Conservation (phyloP, 176 grass and related monocot genomes). For the Ananas comosus region DNA sequence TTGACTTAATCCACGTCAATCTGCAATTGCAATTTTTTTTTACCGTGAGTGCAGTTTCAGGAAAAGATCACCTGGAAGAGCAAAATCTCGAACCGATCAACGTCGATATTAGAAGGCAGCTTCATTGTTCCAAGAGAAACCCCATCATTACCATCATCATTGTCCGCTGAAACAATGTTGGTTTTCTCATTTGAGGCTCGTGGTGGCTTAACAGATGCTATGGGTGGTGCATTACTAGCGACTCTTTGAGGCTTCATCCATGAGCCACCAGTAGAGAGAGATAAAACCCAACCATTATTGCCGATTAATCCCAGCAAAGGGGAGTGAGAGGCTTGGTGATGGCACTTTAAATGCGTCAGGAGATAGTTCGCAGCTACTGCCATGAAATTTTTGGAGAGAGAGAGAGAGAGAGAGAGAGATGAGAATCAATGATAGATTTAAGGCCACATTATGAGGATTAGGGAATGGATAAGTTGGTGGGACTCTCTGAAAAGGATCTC, state of each 20-base stretch:
- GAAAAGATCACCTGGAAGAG: slow-evolving; percentile 50
- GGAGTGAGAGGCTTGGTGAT: slow-evolving; percentile 18
- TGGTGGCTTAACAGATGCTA: slow-evolving; percentile 1
- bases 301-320: slow-evolving; percentile 11
- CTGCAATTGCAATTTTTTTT: not conserved
- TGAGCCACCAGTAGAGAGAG: slow-evolving; percentile 6
- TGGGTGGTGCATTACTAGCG: slow-evolving; percentile 1
- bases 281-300: not conserved
- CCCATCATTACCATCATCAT: slow-evolving; percentile 33
- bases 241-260: slow-evolving; percentile 16
- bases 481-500: too few relatives aligned
- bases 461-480: not conserved
- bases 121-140: slow-evolving; percentile 82
- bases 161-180: slow-evolving; percentile 29
- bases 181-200: slow-evolving; percentile 30
- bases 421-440: not conserved
- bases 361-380: slow-evolving; percentile 26
- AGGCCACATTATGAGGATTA: not conserved
- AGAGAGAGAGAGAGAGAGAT: too few relatives aligned
- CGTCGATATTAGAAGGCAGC: slow-evolving; percentile 69
- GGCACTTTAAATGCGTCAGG: slow-evolving; percentile 16
- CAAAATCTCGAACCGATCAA: slow-evolving; percentile 47
- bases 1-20: not conserved
- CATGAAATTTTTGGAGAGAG: too few relatives aligned
- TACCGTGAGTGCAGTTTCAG: too few relatives aligned